phyloP scores from a whole-genome alignment of 805 yeast genomes.

The Jamesozyma jinghongensis region DNA sequence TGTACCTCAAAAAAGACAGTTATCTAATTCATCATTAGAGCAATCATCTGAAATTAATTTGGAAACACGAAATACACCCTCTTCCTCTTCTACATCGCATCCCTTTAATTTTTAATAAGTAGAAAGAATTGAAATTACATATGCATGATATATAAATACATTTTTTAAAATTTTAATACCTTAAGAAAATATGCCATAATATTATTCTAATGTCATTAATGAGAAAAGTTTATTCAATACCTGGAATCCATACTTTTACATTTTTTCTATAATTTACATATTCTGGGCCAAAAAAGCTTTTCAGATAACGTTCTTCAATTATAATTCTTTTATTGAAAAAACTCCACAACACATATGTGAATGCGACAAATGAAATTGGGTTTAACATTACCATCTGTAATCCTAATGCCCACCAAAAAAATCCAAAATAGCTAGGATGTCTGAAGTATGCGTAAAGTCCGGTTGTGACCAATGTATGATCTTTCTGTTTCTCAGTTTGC shows the following conservation, averaged over 20 bases:
- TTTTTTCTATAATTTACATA: constrained; percentile 44
- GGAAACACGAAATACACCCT: not conserved
- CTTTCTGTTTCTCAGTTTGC: constrained; percentile 39
- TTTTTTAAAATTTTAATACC: too few species aligned
- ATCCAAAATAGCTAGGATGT: constrained; percentile 91
- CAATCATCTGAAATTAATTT: too few species aligned
- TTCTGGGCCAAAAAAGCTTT: constrained; percentile 60
- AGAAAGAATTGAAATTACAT: too few species aligned
- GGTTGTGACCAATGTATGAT: constrained; percentile 59
- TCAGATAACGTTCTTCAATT: constrained; percentile 59
- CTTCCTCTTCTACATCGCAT: not conserved
- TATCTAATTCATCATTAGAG: constrained; percentile 1
- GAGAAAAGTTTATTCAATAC: constrained; percentile 28
- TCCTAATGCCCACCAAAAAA: constrained; percentile 89
- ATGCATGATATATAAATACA: too few species aligned
- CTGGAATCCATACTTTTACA: constrained; percentile 59
- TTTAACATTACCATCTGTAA: constrained; percentile 65
- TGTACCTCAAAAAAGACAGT: constrained; percentile 26
- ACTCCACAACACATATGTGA: constrained; percentile 47
- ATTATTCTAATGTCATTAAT: not conserved
- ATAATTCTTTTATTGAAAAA: constrained; percentile 64
- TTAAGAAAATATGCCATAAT: not conserved
- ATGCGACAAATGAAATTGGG: constrained; percentile 47
- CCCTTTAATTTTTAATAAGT: not conserved
- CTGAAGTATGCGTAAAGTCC: constrained; percentile 64